Evolutionary conservation across 1,139 yeast genomes (phyloP), one percentile per base, ranked within the genome.

Genomic region (Pichia sp.): DNA sequence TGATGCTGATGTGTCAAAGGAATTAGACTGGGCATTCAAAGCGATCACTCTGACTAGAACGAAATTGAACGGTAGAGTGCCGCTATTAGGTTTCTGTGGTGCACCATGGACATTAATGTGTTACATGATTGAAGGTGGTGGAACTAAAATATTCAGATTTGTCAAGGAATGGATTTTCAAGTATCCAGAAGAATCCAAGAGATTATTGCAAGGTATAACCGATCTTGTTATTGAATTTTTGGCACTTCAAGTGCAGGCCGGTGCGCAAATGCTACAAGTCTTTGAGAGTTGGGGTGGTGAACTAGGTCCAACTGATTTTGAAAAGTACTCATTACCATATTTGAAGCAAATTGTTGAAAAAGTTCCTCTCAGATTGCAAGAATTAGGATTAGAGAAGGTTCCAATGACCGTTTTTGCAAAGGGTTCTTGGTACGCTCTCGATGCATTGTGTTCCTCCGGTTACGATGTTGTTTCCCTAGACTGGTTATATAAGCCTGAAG

Each of bases 221-320:
- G 93, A 86, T 46, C 87, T 86, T 28, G 94, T 96, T 41, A 67
- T 88, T 28, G 97, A 91, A 56, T 93, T 88, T 53, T 70, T 91
- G 55, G 94, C 95, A 4, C 85, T 82, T 51, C 98, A 91, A 61
- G 96, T 91, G 34, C 78, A 80, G 48, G 98, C 98, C 2, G 98
- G 98, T 46, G 97, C 97, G 21, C 98, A 91, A 64, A 87, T 91
- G 79, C 68, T 91, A 44, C 98, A 91, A 61, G 86, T 91, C 22
- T 91, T 91, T 56, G 98, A 91, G 56, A 84, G 96, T 18, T 88
- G 96, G 96, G 98, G 96, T 34, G 95, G 97, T 39, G 97, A 91
- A 61, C 69, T 91, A 44, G 93, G 95, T 1, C 94, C 96, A 13
- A 66, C 66, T 37, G 98, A 91, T 54, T 91, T 91, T 59, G 69